Evolutionary conservation across 1,139 yeast species (phyloP), one percentile per base, ranked within the genome.

Genomic region (Saccharomyces hybrid): DNA sequence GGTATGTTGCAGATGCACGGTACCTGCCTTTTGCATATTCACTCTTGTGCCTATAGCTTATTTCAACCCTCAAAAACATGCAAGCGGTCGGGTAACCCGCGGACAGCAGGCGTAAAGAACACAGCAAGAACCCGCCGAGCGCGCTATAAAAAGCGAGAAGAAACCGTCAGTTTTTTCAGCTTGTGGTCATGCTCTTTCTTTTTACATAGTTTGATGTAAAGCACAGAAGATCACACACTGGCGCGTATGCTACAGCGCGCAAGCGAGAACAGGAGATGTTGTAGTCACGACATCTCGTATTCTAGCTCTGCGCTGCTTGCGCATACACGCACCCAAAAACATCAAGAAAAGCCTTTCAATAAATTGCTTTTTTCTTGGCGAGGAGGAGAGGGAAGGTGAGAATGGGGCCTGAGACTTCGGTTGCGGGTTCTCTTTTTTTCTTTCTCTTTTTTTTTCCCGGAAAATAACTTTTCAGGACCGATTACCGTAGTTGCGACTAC

Each of bases 401-500:
- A 14, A 14, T 16, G 8, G 12, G 9, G 11, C 42, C 9, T 19
- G 42, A 19, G 42, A 9, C 42, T 34, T 34, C 14, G 14, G 42
- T 14, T 34, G 4, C 42, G 12, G 42, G 21, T 4, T 34, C 29
- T n/a, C 49, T 49, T 31, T 38, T 9, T 42, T 32, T n/a, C 16
- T 26, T 26, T 42, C 12, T n/a, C 14, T 19, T 7, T 21, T 21
- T 21, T 44, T 44, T 44, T 8, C 21, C 48, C 26, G 29, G 14
- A 12, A 42, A 42, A 31, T 19, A 14, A 50, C 24, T 42, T 29
- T 52, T 52, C 14, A 48, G 56, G 56, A 54, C 50, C 54, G 51
- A 28, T 50, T 54, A 56, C 55, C 58, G 58, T 50, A 51, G 55
- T 57, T 55, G 56, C 58, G 58, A 56, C 54, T 32, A 49, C 58